phyloP scores from a whole-genome alignment of 805 yeast genomes.

The Torulaspora indica region DNA sequence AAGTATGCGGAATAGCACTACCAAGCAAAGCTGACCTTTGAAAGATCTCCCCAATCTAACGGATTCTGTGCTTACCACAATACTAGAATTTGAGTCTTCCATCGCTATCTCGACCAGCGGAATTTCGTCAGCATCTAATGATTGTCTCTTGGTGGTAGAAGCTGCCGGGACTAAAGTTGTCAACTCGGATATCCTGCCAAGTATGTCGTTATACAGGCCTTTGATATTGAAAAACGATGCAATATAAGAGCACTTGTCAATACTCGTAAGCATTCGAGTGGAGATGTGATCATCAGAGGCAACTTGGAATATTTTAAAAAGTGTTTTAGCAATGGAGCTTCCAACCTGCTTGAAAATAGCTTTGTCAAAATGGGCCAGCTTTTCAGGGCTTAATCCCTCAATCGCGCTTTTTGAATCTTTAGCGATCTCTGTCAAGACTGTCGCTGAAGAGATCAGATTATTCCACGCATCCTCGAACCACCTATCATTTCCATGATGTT shows the following conservation, averaged over 20 bases:
- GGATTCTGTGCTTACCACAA: conserved; percentile 76
- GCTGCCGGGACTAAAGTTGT: conserved; percentile 47
- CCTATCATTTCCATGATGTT: conserved; percentile 86
- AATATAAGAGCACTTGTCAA: conserved; percentile 78
- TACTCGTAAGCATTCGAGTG: conserved; percentile 77
- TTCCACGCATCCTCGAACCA: conserved; percentile 91
- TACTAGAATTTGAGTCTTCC: conserved; percentile 48
- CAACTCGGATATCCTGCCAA: conserved; percentile 61
- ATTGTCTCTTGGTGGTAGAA: conserved; percentile 18
- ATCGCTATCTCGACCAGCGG: conserved; percentile 42
- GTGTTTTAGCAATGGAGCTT: conserved; percentile 60
- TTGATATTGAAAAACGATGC: conserved; percentile 60
- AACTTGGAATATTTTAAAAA: conserved; percentile 74
- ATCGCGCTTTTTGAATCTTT: conserved; percentile 20
- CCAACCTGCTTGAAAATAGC: conserved; percentile 63
- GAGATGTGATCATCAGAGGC: conserved; percentile 89
- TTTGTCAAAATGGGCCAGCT: conserved; percentile 57
- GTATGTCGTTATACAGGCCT: conserved; percentile 57
- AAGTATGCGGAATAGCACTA: conserved; percentile 75
- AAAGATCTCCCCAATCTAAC: conserved; percentile 84
- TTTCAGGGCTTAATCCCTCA: conserved; percentile 23
- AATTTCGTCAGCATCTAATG: conserved; percentile 32
- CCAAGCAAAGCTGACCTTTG: conserved; percentile 85
- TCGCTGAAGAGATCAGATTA: conserved; percentile 48
- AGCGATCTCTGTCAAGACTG: conserved; percentile 33